phyloP scores from a whole-genome alignment of 768 basidiomycete genomes.

The Mycena venus region DNA sequence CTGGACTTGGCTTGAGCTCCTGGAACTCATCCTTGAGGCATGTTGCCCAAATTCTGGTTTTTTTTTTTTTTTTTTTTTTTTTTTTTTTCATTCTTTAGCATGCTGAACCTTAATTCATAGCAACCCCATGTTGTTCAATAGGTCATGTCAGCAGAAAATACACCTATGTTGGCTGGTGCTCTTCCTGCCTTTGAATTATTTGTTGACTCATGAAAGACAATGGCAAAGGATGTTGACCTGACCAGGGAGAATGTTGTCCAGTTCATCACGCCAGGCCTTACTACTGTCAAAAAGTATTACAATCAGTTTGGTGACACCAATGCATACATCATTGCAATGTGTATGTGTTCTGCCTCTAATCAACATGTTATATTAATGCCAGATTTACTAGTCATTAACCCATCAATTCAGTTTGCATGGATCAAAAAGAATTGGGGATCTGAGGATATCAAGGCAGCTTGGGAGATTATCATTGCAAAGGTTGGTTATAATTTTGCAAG shows the following conservation, averaged over 20 bases:
- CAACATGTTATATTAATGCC: not conserved
- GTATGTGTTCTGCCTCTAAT: not conserved
- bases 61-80: not conserved
- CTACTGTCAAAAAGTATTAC: not conserved
- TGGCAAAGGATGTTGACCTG: not conserved
- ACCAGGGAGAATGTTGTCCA: not conserved
- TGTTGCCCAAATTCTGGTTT: not conserved
- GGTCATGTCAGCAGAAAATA: not conserved
- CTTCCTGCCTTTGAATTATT: not conserved
- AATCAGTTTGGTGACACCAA: not conserved
- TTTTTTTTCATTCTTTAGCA: not conserved
- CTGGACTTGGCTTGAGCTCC: not conserved
- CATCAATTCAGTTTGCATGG: not conserved
- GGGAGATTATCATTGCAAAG: not conserved
- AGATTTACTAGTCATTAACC: not conserved
- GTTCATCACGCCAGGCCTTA: not conserved
- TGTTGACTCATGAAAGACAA: not conserved
- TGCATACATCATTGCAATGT: not conserved
- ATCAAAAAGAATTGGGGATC: not conserved
- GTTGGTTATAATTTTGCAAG: not conserved
- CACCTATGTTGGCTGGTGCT: not conserved
- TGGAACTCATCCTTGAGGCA: not conserved
- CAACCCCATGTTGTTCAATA: not conserved
- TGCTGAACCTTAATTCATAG: not conserved
- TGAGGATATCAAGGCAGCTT: not conserved